These are phyloP conservation scores for Kodamaea arcana DNA, from an alignment of 1,139 yeast species.

Conservation along the genomic window DNA sequence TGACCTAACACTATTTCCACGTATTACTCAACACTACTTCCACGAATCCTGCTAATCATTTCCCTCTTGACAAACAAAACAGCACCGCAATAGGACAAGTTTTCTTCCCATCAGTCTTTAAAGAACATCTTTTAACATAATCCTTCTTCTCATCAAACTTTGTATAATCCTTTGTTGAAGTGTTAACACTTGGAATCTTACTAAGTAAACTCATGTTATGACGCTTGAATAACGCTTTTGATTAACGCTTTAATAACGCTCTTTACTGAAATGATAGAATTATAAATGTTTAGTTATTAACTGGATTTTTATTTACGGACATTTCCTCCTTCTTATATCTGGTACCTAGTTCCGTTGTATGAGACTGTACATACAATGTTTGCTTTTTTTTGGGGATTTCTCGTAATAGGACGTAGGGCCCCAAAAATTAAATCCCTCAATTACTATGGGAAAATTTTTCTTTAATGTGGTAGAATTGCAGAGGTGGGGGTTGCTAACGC, in stretches of 20 bases:
- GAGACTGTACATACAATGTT: too few relatives aligned
- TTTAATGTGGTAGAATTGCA: too few relatives aligned
- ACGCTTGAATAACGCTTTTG: too few relatives aligned
- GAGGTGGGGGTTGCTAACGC: too few relatives aligned
- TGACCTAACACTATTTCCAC: too few relatives aligned
- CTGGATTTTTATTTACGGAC: too few relatives aligned
- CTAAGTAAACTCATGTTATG: slow-evolving; percentile 10
- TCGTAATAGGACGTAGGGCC: too few relatives aligned
- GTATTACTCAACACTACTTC: too few relatives aligned
- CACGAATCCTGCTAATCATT: too few relatives aligned
- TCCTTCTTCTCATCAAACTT: slow-evolving; percentile 45
- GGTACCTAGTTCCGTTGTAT: background rate
- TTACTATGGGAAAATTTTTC: background rate
- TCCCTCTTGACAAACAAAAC: slow-evolving; percentile 40
- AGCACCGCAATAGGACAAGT: slow-evolving; percentile 31
- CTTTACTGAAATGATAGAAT: background rate
- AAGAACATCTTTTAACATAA: slow-evolving; percentile 37
- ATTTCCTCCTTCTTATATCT: background rate
- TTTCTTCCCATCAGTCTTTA: slow-evolving; percentile 16
- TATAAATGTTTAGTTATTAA: too few relatives aligned
- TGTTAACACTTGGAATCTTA: slow-evolving; percentile 4
- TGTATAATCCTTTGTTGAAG: slow-evolving; percentile 15
- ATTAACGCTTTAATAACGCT: too few relatives aligned
- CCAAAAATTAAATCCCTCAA: background rate
- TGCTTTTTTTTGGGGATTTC: background rate